Conservation (phyloP, 2,329 filamentous ascomycete genomes). For the Nothophoma quercina region DNA sequence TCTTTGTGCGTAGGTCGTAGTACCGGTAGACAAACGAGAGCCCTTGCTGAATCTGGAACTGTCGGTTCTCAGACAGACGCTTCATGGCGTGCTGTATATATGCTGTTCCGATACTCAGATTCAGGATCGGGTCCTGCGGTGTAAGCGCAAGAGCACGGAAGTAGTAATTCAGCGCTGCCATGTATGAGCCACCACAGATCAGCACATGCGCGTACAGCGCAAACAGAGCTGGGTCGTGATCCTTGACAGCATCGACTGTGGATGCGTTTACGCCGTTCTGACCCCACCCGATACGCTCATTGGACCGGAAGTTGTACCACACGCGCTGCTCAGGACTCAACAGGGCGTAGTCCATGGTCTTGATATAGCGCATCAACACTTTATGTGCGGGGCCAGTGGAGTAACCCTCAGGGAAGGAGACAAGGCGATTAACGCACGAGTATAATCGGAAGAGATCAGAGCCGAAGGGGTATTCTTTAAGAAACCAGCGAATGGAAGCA, state of each 20-base stretch:
- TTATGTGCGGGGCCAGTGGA: conserved; percentile 85
- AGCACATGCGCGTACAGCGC: conserved; percentile 92
- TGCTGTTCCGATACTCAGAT: conserved; percentile 75
- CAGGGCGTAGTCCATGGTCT: conserved; percentile 78
- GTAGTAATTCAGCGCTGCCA: conserved; percentile 87
- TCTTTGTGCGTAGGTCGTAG: conserved; percentile 64
- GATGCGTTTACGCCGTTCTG: conserved; percentile 48
- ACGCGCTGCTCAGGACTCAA: conserved; percentile 61
- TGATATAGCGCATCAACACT: conserved; percentile 89
- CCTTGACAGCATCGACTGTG: conserved; percentile 51
- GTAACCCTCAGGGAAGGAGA: conserved; percentile 76
- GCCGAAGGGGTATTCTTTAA: conserved; percentile 80
- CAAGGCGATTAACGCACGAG: conserved; percentile 77
- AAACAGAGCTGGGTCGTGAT: conserved; percentile 76
- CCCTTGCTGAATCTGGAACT: conserved; percentile 86
- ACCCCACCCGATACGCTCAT: conserved; percentile 50
- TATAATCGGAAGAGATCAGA: conserved; percentile 87
- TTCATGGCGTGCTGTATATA: conserved; percentile 93
- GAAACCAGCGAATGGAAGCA: conserved; percentile 80
- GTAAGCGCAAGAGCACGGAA: conserved; percentile 72
- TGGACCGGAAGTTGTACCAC: conserved; percentile 49
- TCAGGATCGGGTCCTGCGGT: conserved; percentile 77
- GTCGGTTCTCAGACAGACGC: conserved; percentile 86
- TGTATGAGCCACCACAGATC: conserved; percentile 82
- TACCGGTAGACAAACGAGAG: conserved; percentile 81